Percentiles rank a stretch among this genome's conserved stretches.
Evolutionary conservation across 495 filamentous ascomycete genomes (phyloP).

Genomic region (Chaetomium fimeti): DNA sequence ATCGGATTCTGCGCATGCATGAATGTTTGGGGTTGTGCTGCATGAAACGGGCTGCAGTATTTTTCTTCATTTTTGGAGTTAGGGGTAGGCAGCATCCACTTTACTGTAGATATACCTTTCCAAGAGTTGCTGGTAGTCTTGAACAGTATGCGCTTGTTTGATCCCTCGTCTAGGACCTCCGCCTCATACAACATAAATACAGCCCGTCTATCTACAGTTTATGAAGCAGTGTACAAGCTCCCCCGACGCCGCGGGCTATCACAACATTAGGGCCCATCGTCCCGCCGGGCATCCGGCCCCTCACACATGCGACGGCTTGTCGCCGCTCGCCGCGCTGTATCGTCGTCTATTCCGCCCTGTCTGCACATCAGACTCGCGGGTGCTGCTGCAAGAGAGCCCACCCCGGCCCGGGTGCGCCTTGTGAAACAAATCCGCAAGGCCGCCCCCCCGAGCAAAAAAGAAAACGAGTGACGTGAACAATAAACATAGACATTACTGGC

Average conservation of each 20-base stretch:
- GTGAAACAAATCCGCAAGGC: background rate
- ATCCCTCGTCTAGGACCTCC: background rate
- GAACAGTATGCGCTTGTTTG: background rate
- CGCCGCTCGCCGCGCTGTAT: background rate
- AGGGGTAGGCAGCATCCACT: background rate
- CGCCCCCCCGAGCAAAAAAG: background rate
- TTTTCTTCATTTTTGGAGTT: background rate
- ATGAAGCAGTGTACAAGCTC: conserved; percentile 6
- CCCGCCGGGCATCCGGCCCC: background rate
- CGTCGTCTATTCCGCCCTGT: background rate
- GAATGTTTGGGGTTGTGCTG: background rate
- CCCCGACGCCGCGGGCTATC: background rate
- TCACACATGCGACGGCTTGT: background rate
- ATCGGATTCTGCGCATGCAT: background rate
- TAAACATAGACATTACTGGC: conserved; percentile 21
- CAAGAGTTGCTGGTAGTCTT: background rate
- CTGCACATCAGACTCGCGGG: too few species aligned
- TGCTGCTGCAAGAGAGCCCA: too few species aligned
- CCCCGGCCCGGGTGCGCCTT: too few species aligned
- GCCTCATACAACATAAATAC: conserved; percentile 2
- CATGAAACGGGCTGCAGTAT: background rate
- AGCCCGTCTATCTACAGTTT: conserved; percentile 7
- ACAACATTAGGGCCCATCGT: background rate
- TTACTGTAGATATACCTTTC: background rate
- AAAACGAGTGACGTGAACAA: conserved; percentile 11